phyloP scores from a whole-genome alignment of 2,329 filamentous ascomycete species.

The Trichophyton benhamiae region DNA sequence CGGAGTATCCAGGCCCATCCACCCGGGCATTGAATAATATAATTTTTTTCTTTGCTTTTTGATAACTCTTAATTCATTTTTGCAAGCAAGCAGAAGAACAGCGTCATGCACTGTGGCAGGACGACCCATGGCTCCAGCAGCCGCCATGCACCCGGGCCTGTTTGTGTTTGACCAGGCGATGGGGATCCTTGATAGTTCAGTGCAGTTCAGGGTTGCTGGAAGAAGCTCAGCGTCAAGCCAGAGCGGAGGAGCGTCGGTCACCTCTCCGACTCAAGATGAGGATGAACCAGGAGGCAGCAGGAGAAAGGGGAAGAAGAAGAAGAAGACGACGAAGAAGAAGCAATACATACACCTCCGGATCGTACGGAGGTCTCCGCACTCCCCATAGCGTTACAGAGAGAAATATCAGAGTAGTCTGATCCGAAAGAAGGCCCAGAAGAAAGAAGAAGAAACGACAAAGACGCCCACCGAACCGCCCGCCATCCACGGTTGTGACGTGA shows the following conservation, averaged over 20 bases:
- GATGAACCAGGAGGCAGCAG: background rate
- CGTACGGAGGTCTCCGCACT: background rate
- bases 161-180: slow-evolving; percentile 1
- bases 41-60: background rate
- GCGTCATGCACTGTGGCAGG: slow-evolving; percentile 1
- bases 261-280: too few species aligned
- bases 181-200: slow-evolving; percentile 2
- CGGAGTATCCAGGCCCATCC: background rate
- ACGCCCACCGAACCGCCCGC: background rate
- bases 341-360: background rate
- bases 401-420: background rate
- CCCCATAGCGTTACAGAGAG: too few species aligned
- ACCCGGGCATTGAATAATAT: slow-evolving; percentile 2
- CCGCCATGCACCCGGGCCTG: background rate
- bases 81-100: background rate
- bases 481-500: background rate
- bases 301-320: background rate
- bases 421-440: background rate
- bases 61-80: background rate
- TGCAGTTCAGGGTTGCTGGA: background rate
- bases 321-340: background rate
- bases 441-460: background rate
- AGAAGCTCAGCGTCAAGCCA: background rate
- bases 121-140: background rate
- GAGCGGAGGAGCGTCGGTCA: background rate